Base-by-base conservation (phyloP, 306 rosid genomes). In the Quercus engelmannii region DNA sequence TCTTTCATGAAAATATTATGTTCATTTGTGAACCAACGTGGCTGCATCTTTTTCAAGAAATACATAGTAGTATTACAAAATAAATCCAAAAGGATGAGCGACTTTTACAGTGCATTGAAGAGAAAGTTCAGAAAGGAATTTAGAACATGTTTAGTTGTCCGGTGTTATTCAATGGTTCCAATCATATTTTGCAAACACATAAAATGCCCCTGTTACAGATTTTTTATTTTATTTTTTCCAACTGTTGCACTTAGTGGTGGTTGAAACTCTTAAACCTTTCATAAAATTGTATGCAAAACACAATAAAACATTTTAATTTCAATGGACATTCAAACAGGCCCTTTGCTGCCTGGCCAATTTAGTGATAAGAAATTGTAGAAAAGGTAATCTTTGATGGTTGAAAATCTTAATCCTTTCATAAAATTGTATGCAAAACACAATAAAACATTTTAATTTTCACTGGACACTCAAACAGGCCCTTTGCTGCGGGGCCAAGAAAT, bases 21-120 rank as follows among this genome's bases (percentile, higher is more conserved):
- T 78, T 51, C 58, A 28, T 74, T 62, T 71, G 25, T 28, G 52
- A 43, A 12, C 57, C 7, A 8, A 9, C 5, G 4, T 71, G 77
- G 4, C 25, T 70, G 30, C 78, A 11, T 67, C 51, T 41, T 69
- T 51, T 78, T 73, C 82, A 54, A 71, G 85, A 58, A 33, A 58
- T 71, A 35, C 26, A 6, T 55, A 9, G 38, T 41, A 62, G 55
- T 31, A 59, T 20, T 65, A 0, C 55, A 55, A 54, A 67, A 31
- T 14, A 38, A 28, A 30, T 31, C 5, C n/a, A 31, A 19, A 67
- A 67, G 25, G 71, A 3, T 67, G 3, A 7, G 25, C 26, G 0
- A 10, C 52, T 31, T 31, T 65, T 17, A 30, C 49, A 17, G 14
- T 7, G 5, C 33, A 7, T 31, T 6, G 46, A 64, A 5, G 21